phyloP scores from a whole-genome alignment of 2,329 filamentous ascomycete species.

The Ophiostoma piceae region DNA sequence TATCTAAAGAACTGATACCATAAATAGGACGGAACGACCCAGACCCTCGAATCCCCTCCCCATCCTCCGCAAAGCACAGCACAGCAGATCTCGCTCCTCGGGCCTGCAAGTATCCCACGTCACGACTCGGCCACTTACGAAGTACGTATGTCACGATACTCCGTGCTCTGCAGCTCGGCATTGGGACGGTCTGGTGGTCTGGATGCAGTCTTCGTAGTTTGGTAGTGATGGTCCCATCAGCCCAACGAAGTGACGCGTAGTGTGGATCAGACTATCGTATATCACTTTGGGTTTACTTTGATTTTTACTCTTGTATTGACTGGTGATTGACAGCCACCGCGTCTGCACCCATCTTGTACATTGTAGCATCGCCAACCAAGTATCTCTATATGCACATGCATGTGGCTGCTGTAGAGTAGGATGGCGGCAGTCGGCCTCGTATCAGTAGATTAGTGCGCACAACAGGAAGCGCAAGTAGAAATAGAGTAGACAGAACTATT shows the following conservation, averaged over 20 bases:
- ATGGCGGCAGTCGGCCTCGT: neutral
- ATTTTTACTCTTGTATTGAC: neutral
- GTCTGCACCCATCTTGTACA: neutral
- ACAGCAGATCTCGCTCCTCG: neutral
- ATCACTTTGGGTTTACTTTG: neutral
- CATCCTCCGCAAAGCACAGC: too few species aligned
- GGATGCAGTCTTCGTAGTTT: neutral
- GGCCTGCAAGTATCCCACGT: neutral
- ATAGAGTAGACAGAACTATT: too few species aligned
- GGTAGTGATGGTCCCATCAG: neutral
- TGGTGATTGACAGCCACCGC: neutral
- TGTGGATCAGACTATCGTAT: neutral
- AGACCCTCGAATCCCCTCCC: neutral
- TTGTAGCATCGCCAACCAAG: constrained; percentile 1
- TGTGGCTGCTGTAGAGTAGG: neutral
- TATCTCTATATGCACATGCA: neutral
- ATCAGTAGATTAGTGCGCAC: neutral
- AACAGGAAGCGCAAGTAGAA: neutral
- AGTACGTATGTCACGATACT: too few species aligned
- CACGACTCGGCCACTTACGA: neutral
- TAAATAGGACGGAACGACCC: neutral
- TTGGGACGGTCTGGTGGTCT: neutral
- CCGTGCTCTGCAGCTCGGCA: neutral
- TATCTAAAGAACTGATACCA: too few species aligned
- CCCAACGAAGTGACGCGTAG: constrained; percentile 9